Percentiles rank a stretch among this genome's conserved stretches.
Conservation (phyloP, 371 early-diverging fungal species). For the Syncephalis plumigaleata region DNA sequence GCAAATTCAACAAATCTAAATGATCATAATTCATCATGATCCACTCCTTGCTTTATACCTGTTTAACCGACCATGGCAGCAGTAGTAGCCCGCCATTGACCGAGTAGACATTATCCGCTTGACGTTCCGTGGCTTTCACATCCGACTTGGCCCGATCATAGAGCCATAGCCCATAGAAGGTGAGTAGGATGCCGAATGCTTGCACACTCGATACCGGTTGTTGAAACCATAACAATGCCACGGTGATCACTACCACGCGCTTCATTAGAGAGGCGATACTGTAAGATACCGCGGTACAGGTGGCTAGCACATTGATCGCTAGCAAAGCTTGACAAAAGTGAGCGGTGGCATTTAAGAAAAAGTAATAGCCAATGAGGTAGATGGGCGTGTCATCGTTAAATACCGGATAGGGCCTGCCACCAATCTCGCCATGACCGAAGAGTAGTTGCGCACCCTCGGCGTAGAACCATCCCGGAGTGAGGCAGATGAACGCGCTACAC, state of each 20-base stretch:
- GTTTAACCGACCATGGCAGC: too few species aligned
- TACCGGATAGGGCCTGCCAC: background rate
- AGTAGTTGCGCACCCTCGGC: constrained; percentile 40
- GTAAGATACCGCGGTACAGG: constrained; percentile 75
- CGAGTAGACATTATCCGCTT: too few species aligned
- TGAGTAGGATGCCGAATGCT: constrained; percentile 53
- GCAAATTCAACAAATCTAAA: too few species aligned
- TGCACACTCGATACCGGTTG: constrained; percentile 47
- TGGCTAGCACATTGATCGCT: constrained; percentile 57
- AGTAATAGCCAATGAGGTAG: constrained; percentile 18
- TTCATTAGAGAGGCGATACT: constrained; percentile 75
- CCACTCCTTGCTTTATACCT: too few species aligned
- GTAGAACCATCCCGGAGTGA: constrained; percentile 69
- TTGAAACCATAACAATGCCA: constrained; percentile 68
- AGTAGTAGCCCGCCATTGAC: too few species aligned
- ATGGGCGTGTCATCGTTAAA: background rate
- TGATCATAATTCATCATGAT: too few species aligned
- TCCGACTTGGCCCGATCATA: constrained; percentile 57
- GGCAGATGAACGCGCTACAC: constrained; percentile 40
- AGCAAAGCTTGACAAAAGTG: constrained; percentile 68
- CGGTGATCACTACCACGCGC: constrained; percentile 76
- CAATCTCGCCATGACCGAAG: constrained; percentile 7
- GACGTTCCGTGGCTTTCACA: constrained; percentile 1
- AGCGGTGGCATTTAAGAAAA: constrained; percentile 57
- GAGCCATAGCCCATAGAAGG: constrained; percentile 70